Percentiles rank a stretch among this genome's conserved stretches.
phyloP scores from a whole-genome alignment of 768 basidiomycete species.

The Pulveroboletus sp. region DNA sequence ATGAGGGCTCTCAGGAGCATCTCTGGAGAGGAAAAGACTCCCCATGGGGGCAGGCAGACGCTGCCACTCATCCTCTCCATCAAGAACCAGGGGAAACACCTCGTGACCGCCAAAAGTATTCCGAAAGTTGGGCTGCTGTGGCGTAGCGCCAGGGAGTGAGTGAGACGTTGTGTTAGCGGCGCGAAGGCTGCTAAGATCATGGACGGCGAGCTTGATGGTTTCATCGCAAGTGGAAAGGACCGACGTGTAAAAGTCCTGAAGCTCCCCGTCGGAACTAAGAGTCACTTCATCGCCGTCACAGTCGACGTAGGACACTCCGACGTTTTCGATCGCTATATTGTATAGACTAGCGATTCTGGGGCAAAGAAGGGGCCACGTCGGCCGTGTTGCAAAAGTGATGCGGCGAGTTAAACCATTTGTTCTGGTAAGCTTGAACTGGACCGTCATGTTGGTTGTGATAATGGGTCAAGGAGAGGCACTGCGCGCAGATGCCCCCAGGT shows the following conservation, averaged over 20 bases:
- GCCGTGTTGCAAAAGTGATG: slow-evolving; percentile 45
- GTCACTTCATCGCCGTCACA: slow-evolving; percentile 72
- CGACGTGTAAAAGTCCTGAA: slow-evolving; percentile 62
- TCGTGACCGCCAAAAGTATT: slow-evolving; percentile 56
- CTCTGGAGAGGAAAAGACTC: slow-evolving; percentile 36
- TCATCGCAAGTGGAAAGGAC: slow-evolving; percentile 19
- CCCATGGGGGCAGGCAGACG: slow-evolving; percentile 40
- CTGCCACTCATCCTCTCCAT: slow-evolving; percentile 63
- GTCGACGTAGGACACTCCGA: slow-evolving; percentile 72
- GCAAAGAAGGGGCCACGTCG: slow-evolving; percentile 56
- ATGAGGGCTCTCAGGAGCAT: slow-evolving; percentile 44
- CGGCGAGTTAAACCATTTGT: slow-evolving; percentile 57
- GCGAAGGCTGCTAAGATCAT: slow-evolving; percentile 46
- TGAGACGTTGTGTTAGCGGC: slow-evolving; percentile 30
- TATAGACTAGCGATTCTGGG: slow-evolving; percentile 50
- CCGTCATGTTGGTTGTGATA: slow-evolving; percentile 40
- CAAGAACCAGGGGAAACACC: slow-evolving; percentile 42
- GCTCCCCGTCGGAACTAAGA: slow-evolving; percentile 69
- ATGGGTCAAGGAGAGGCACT: slow-evolving; percentile 15
- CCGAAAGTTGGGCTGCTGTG: slow-evolving; percentile 40
- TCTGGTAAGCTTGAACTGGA: slow-evolving; percentile 64
- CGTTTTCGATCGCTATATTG: slow-evolving; percentile 49
- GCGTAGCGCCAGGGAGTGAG: slow-evolving; percentile 30
- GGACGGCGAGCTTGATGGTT: slow-evolving; percentile 56
- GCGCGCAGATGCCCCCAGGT: background rate